A percentile compares a stretch with the other conserved stretches of the same genome.
Conservation (phyloP, 2,329 filamentous ascomycete species). For the Thelonectria discophora region DNA sequence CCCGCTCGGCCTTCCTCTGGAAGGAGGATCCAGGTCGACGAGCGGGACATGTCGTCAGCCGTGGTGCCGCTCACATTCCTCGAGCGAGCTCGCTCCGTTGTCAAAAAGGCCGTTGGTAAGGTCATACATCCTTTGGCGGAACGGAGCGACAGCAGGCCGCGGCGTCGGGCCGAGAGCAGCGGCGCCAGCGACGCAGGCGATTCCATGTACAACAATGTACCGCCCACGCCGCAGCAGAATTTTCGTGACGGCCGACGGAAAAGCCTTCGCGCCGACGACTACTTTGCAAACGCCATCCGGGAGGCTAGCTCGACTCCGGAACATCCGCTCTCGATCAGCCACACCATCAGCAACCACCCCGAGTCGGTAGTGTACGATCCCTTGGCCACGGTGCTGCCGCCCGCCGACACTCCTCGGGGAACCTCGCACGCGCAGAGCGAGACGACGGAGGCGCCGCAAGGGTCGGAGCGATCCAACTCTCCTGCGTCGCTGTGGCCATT, state of each 20-base stretch:
- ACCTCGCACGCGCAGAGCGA: constrained; percentile 41
- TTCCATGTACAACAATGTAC: constrained; percentile 53
- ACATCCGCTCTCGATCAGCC: constrained; percentile 39
- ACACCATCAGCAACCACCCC: constrained; percentile 37
- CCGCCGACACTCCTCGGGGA: constrained; percentile 39
- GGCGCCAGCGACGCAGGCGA: constrained; percentile 71
- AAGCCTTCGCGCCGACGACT: constrained; percentile 64
- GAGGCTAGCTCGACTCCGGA: constrained; percentile 43
- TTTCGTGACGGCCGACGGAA: constrained; percentile 61
- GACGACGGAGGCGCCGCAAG: constrained; percentile 34
- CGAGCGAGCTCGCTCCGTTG: constrained; percentile 81
- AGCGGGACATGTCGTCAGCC: constrained; percentile 86
- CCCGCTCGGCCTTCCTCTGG: constrained; percentile 80
- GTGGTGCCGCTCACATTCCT: constrained; percentile 90
- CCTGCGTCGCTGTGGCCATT: constrained; percentile 41
- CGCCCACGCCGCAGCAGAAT: constrained; percentile 59
- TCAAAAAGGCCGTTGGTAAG: constrained; percentile 73
- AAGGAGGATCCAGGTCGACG: constrained; percentile 90
- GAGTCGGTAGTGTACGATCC: constrained; percentile 50
- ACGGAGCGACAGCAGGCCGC: constrained; percentile 62
- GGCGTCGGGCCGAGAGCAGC: constrained; percentile 68
- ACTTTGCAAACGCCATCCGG: constrained; percentile 55
- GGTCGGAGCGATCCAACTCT: constrained; percentile 40
- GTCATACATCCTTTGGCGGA: constrained; percentile 70
- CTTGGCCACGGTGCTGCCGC: constrained; percentile 50